phyloP scores from a whole-genome alignment of 129 eudicot species.

The Flaveria linearis region DNA sequence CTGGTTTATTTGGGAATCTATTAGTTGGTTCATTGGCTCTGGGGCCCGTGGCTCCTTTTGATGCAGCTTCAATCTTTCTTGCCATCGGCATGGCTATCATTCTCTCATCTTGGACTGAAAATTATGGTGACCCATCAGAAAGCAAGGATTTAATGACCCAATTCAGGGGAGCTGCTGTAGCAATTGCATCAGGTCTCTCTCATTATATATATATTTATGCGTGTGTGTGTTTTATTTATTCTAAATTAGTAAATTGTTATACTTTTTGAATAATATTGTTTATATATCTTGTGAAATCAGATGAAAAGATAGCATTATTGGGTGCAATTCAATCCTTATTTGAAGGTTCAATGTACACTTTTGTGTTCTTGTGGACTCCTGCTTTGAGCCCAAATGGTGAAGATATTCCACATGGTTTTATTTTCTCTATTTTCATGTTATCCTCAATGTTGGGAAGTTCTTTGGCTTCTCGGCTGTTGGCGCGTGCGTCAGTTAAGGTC shows the following conservation, averaged over 20 bases:
- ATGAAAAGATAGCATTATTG: conserved; percentile 71
- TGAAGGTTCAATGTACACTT: conserved; percentile 83
- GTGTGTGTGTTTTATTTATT: not conserved
- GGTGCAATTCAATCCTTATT: conserved; percentile 74
- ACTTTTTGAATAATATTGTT: not conserved
- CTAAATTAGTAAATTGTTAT: not conserved
- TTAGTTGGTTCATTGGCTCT: conserved; percentile 72
- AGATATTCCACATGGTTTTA: conserved; percentile 77
- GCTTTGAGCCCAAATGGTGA: conserved; percentile 82
- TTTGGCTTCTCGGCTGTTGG: conserved; percentile 63
- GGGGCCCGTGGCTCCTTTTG: conserved; percentile 97
- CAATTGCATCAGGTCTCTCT: conserved; percentile 89
- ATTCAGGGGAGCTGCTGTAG: conserved; percentile 95
- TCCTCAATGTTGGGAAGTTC: conserved; percentile 77
- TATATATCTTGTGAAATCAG: conserved; percentile 34
- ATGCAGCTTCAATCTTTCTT: conserved; percentile 89
- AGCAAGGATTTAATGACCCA: conserved; percentile 86
- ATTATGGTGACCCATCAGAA: conserved; percentile 92
- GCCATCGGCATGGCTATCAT: conserved; percentile 91
- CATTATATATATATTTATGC: not conserved
- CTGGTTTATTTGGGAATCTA: conserved; percentile 91
- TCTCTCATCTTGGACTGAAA: conserved; percentile 88
- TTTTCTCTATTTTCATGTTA: conserved; percentile 68
- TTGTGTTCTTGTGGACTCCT: conserved; percentile 79
- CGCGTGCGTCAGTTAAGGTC: conserved; percentile 51